Evolutionary conservation across 768 basidiomycete species (phyloP), one percentile per base, ranked within the genome.

Genomic region (Boletus subparvulus): DNA sequence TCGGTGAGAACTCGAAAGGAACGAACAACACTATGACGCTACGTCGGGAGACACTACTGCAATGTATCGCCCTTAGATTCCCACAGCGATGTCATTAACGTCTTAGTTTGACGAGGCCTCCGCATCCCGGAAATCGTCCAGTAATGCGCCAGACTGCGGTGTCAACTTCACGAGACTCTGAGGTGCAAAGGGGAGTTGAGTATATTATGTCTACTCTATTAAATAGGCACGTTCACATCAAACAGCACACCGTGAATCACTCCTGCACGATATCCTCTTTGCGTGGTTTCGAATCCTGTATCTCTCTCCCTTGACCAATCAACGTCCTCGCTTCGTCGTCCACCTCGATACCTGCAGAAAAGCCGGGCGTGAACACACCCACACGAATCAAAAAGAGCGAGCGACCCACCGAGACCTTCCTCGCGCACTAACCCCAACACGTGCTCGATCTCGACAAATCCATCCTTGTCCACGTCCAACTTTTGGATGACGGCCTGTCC

Each of bases 231-330:
- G 58, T 46, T 47, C 10, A 19, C 11, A 14, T 56, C 47, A 56
- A 42, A 64, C 63, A 77, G 14, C 50, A 57, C 52, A 26, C 13
- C 4, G 37, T 57, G 26, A 56, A 56, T 69, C 68, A 80, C 67
- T 91, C 90, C 69, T 90, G 86, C 40, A 97, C 86, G 63, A 98
- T 96, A 70, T 98, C 95, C 77, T 97, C 96, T 75, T 96, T 94
- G 70, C 92, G 84, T n/a, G 94, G 92, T 66, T 75, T 83, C 24
- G 82, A 80, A 64, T 88, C 84, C 47, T 88, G 88, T 57, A 95
- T 79, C 72, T 95, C 92, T 52, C 79, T 82, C 32, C 92, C 88
- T 70, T 92, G 90, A 32, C 91, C 88, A 42, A 95, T 84, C 61
- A 96, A 78, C 12, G 84, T 83, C 73, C 90, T 83, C 4, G 89